Conservation (phyloP, 2,329 filamentous ascomycete genomes). For the Apiospora saccharicola region DNA sequence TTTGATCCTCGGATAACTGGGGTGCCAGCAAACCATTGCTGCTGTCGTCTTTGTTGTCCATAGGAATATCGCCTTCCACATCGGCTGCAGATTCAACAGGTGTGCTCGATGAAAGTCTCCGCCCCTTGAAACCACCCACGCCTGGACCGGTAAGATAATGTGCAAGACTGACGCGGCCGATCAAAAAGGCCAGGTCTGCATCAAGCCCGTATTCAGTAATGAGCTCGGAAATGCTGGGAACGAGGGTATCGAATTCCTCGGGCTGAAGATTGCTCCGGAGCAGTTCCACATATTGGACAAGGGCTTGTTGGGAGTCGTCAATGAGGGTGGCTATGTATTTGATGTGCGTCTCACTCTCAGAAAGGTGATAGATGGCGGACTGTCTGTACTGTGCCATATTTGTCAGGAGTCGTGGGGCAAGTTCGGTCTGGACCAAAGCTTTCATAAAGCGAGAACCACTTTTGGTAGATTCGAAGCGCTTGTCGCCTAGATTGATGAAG, state of each 20-base stretch:
- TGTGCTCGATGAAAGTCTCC: constrained; percentile 36
- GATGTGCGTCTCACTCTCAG: constrained; percentile 78
- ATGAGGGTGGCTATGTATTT: constrained; percentile 89
- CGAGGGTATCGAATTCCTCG: constrained; percentile 77
- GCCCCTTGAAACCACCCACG: constrained; percentile 40
- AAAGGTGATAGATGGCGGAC: constrained; percentile 79
- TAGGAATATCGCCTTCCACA: constrained; percentile 65
- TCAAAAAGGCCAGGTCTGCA: constrained; percentile 82
- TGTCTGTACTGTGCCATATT: constrained; percentile 90
- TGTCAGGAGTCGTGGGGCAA: constrained; percentile 85
- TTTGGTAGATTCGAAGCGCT: constrained; percentile 75
- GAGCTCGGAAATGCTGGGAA: constrained; percentile 78
- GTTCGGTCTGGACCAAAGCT: constrained; percentile 77
- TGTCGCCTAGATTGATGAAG: constrained; percentile 80
- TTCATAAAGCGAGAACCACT: constrained; percentile 83
- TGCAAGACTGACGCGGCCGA: constrained; percentile 78
- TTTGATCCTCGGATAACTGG: constrained; percentile 40
- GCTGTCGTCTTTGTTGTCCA: constrained; percentile 46
- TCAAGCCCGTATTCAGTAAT: constrained; percentile 83
- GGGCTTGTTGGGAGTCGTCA: constrained; percentile 86
- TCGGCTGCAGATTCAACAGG: constrained; percentile 46
- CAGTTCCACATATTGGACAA: constrained; percentile 89
- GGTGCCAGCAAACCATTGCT: constrained; percentile 29
- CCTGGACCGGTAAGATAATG: constrained; percentile 62
- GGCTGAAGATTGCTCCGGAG: constrained; percentile 80